phyloP scores from a whole-genome alignment of 2,329 filamentous ascomycete species.

The Neofusicoccum sp. region DNA sequence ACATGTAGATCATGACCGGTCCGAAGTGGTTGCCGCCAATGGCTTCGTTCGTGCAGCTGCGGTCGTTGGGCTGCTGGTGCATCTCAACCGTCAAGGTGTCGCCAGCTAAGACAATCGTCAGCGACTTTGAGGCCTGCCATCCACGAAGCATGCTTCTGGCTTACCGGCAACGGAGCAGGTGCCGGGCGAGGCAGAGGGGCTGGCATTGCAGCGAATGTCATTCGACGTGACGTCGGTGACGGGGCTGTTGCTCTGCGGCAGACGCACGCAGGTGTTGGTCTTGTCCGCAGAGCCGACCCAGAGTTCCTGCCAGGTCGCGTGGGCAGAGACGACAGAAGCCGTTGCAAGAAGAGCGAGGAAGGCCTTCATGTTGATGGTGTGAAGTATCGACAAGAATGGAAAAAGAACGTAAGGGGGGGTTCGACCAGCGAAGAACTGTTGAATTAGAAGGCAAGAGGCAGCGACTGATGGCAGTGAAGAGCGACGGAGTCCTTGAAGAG shows the following conservation, averaged over 20 bases:
- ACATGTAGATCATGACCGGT: constrained; percentile 50
- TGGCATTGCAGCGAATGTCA: constrained; percentile 40
- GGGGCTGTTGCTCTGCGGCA: constrained; percentile 44
- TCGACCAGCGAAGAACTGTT: constrained; percentile 17
- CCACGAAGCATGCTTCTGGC: neutral
- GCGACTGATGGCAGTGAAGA: constrained; percentile 17
- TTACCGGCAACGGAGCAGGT: constrained; percentile 27
- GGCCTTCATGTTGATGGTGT: constrained; percentile 14
- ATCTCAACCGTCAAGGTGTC: constrained; percentile 39
- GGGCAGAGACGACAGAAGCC: constrained; percentile 38
- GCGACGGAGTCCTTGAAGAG: neutral
- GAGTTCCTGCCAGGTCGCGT: constrained; percentile 43
- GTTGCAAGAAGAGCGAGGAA: constrained; percentile 35
- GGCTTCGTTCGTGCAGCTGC: constrained; percentile 35
- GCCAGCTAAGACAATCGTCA: constrained; percentile 33
- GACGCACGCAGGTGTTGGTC: constrained; percentile 48
- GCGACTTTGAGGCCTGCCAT: neutral
- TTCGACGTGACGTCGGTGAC: constrained; percentile 38
- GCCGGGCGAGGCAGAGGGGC: constrained; percentile 29
- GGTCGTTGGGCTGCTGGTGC: constrained; percentile 39
- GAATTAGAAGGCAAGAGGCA: constrained; percentile 1
- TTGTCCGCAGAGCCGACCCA: constrained; percentile 41
- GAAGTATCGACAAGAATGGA: neutral
- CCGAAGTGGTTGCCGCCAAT: constrained; percentile 44
- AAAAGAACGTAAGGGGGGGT: neutral